These are phyloP conservation scores for Solanum hybrid DNA, from an alignment of 305 asterid genomes.

Conservation along the genomic window DNA sequence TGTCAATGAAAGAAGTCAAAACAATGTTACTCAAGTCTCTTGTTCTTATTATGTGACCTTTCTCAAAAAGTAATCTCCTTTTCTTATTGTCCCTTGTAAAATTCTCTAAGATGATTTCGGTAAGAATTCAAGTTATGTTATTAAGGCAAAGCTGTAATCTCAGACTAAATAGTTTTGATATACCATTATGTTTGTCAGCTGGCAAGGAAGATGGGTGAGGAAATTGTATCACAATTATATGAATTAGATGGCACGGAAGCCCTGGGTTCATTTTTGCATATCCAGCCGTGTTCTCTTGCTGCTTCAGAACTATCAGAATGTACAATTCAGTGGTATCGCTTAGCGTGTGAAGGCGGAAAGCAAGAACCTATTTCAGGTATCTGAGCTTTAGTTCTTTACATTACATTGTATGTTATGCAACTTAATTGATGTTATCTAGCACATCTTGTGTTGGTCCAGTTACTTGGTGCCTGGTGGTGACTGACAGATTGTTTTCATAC, in stretches of 20 bases:
- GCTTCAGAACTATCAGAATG: conserved; percentile 58
- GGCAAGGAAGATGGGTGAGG: conserved; percentile 59
- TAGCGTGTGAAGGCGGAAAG: conserved; percentile 53
- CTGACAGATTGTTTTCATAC: background rate
- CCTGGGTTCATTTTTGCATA: conserved; percentile 66
- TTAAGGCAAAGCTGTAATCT: background rate
- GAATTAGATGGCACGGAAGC: conserved; percentile 78
- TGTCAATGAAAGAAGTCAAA: background rate
- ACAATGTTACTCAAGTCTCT: background rate
- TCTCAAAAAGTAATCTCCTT: background rate
- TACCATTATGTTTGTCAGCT: conserved; percentile 31
- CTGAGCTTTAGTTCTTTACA: background rate
- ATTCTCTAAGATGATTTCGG: background rate
- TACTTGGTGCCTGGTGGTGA: background rate
- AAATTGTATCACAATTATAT: conserved; percentile 26
- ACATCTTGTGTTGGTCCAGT: background rate
- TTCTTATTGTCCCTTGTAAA: background rate
- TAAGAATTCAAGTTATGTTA: background rate
- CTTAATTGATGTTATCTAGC: background rate
- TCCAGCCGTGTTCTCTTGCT: conserved; percentile 49
- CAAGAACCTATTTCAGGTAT: conserved; percentile 84
- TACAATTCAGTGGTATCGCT: conserved; percentile 75
- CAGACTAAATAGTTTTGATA: background rate
- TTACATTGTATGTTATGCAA: background rate
- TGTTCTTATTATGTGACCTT: background rate